phyloP scores from a whole-genome alignment of 2,329 filamentous ascomycete species.

The Cercospora nicotianae region DNA sequence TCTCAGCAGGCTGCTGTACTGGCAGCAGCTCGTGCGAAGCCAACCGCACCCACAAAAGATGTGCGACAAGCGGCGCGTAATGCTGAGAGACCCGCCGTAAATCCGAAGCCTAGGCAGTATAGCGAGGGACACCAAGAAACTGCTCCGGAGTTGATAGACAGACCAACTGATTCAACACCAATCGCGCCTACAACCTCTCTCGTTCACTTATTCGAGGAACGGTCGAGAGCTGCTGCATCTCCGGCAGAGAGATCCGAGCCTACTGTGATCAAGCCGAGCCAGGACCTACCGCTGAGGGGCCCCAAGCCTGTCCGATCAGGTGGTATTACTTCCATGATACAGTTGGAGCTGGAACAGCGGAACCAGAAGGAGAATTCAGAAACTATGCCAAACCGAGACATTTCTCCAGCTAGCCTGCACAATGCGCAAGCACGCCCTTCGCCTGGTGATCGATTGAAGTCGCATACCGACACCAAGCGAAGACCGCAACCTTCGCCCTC shows the following conservation, averaged over 20 bases:
- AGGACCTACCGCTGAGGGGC: conserved; percentile 41
- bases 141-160: conserved; percentile 24
- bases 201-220: conserved; percentile 68
- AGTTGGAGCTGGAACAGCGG: conserved; percentile 31
- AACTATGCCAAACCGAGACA: conserved; percentile 6
- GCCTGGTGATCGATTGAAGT: conserved; percentile 19
- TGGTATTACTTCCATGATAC: conserved; percentile 37
- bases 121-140: conserved; percentile 19
- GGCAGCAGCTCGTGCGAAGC: conserved; percentile 30
- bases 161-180: conserved; percentile 27
- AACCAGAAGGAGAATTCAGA: conserved; percentile 8
- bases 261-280: conserved; percentile 30
- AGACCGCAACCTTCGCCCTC: conserved; percentile 23
- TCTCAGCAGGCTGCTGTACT: conserved; percentile 35
- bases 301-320: conserved; percentile 43
- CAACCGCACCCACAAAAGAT: conserved; percentile 13
- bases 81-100: conserved; percentile 26
- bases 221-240: conserved; percentile 28
- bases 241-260: conserved; percentile 23
- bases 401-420: not conserved
- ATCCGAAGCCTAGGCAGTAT: conserved; percentile 35
- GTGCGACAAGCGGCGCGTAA: conserved; percentile 6
- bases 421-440: conserved; percentile 17
- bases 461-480: conserved; percentile 16
- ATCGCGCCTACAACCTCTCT: conserved; percentile 60